Conservation (phyloP, 768 basidiomycete species). For the Mycena galericulata region DNA sequence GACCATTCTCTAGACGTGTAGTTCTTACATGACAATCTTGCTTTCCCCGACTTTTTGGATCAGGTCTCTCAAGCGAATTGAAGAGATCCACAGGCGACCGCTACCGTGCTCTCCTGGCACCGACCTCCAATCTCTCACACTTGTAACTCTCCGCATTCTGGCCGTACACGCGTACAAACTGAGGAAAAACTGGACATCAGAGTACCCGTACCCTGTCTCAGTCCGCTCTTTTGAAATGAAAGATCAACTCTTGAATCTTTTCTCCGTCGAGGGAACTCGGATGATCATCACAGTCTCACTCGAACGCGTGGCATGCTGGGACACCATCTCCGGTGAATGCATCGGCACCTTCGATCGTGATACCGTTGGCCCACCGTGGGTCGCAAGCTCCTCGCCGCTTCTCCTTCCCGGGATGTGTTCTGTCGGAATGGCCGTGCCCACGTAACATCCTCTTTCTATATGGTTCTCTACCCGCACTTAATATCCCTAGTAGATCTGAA, state of each 20-base stretch:
- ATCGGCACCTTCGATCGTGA: too few relatives aligned
- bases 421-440: background rate
- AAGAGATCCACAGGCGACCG: too few relatives aligned
- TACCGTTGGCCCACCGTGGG: background rate
- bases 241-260: background rate
- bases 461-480: background rate
- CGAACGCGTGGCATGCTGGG: too few relatives aligned
- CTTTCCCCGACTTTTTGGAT: too few relatives aligned
- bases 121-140: background rate
- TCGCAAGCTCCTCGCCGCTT: background rate
- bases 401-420: background rate
- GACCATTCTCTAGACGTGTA: too few relatives aligned
- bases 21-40: too few relatives aligned
- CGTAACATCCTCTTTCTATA: background rate
- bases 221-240: background rate
- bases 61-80: too few relatives aligned
- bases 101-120: background rate
- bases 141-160: background rate
- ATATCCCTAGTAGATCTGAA: too few relatives aligned
- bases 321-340: too few relatives aligned
- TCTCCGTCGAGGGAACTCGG: too few relatives aligned
- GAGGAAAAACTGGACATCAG: background rate
- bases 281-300: too few relatives aligned
- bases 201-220: background rate
- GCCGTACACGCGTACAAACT: background rate